Conservation (phyloP, 768 basidiomycete species). For the Panellus pusillus region DNA sequence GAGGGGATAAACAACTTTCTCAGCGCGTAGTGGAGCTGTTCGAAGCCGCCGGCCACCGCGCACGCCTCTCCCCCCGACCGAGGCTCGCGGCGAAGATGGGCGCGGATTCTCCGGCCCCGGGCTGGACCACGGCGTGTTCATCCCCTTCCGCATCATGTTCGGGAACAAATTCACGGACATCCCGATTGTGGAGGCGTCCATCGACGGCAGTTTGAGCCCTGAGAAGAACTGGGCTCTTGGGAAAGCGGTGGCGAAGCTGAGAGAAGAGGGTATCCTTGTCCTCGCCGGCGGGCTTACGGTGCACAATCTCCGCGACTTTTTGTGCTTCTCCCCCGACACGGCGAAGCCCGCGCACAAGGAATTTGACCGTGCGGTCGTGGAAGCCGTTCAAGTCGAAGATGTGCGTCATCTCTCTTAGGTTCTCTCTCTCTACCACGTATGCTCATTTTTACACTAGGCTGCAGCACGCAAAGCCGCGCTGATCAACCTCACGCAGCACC, state of each 20-base stretch:
- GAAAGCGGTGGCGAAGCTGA: slow-evolving; percentile 58
- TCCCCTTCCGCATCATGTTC: slow-evolving; percentile 81
- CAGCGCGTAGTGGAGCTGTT: slow-evolving; percentile 61
- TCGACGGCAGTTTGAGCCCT: slow-evolving; percentile 60
- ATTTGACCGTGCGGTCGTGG: slow-evolving; percentile 60
- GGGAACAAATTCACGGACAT: slow-evolving; percentile 59
- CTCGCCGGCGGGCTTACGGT: slow-evolving; percentile 67
- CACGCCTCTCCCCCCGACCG: slow-evolving; percentile 50
- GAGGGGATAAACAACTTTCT: slow-evolving; percentile 58
- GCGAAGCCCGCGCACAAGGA: slow-evolving; percentile 49
- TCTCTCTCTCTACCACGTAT: not conserved
- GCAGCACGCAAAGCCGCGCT: slow-evolving; percentile 56
- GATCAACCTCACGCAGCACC: slow-evolving; percentile 53
- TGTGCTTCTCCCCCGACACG: slow-evolving; percentile 48
- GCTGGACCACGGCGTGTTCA: slow-evolving; percentile 77
- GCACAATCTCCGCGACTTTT: slow-evolving; percentile 62
- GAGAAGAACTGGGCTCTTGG: slow-evolving; percentile 66
- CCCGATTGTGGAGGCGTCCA: slow-evolving; percentile 71
- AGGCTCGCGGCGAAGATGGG: slow-evolving; percentile 65
- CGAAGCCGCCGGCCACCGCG: slow-evolving; percentile 52
- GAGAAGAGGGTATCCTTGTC: slow-evolving; percentile 65
- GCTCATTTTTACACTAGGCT: slow-evolving; percentile 34
- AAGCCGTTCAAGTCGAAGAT: slow-evolving; percentile 50
- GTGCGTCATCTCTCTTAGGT: slow-evolving; percentile 35
- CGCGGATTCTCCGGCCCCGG: slow-evolving; percentile 58